Evolutionary conservation across 2,329 filamentous ascomycete genomes (phyloP).

Genomic region (Cordyceps militaris): DNA sequence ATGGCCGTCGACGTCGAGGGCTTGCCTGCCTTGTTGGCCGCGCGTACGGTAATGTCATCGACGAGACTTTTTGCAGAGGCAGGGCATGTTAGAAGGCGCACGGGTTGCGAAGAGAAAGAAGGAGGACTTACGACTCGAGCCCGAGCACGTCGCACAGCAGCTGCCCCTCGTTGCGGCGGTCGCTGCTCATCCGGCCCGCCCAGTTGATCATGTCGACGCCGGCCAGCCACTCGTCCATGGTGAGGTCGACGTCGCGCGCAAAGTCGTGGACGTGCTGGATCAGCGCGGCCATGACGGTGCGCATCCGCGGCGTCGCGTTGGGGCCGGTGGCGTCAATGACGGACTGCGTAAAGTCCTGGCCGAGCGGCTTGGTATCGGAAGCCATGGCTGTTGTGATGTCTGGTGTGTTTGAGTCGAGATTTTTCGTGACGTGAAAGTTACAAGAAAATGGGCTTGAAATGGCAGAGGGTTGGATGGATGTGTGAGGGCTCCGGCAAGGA

Average conservation of each 20-base stretch:
- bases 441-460: neutral
- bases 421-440: no score
- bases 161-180: constrained; percentile 66
- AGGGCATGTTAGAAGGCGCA: neutral
- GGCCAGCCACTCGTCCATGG: constrained; percentile 70
- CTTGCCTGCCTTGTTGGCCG: constrained; percentile 35
- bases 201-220: constrained; percentile 54
- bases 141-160: constrained; percentile 67
- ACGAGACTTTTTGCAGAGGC: constrained; percentile 40
- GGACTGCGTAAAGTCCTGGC: constrained; percentile 57
- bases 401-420: neutral
- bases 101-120: neutral
- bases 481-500: neutral
- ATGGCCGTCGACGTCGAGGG: constrained; percentile 67
- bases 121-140: constrained; percentile 51
- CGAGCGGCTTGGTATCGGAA: constrained; percentile 21
- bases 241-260: constrained; percentile 70
- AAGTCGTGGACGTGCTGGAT: constrained; percentile 77
- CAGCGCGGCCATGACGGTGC: constrained; percentile 59
- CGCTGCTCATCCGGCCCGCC: constrained; percentile 61
- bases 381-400: neutral
- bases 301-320: constrained; percentile 59
- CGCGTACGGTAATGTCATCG: constrained; percentile 71
- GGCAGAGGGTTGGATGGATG: neutral
- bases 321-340: constrained; percentile 71